Base-by-base conservation (phyloP, 495 filamentous ascomycete genomes). In the Penicillium cataractarum region DNA sequence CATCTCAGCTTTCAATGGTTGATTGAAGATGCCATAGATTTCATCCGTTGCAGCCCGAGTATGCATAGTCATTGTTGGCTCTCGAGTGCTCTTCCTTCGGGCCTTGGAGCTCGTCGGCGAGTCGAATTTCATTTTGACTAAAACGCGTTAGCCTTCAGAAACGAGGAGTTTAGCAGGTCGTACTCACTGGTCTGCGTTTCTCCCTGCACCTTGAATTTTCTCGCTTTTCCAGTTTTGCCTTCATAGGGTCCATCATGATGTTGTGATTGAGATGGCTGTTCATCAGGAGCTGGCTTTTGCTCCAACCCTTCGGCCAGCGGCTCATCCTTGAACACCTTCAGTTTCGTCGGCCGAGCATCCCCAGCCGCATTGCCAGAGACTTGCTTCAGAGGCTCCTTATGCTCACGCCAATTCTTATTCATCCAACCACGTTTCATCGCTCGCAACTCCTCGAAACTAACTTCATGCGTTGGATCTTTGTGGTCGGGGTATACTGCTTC, bases 21-120 rank as follows among this genome's bases (percentile, higher is more conserved):
- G 92, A 68, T 95, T 98, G 77, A 99, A 98, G 42, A 99, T 88
- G 62, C 90, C 92, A 73, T 98, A 96, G 52, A 99, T 97, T 64
- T 98, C 96, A 69, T 98, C 93, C 52, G 92, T 97, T 1, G 95
- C 95, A 56, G 93, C 94, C 55, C 87, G 91, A 19, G 95, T 99
- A 70, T 97, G 91, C 64, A 99, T 84, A 1, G 95, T 99, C 93
- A 99, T 97, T 1, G 95, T 99, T 27, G 92, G 91, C 70, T 97
- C 92, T 2, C 84, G 74, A 13, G 85, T 83, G 72, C 89, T 91
- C 78, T 91, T 93, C 51, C 86, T 82, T 46, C 83, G 88, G 29
- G 92, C 83, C 71, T 92, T 96, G 2, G 86, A 86, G 15, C 86
- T 85, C 0, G 90, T 89, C 1, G 93, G 93, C 12, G 93, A 97